Evolutionary conservation across 805 yeast species (phyloP).

Genomic region (Sugiyamaella lignohabitans): DNA sequence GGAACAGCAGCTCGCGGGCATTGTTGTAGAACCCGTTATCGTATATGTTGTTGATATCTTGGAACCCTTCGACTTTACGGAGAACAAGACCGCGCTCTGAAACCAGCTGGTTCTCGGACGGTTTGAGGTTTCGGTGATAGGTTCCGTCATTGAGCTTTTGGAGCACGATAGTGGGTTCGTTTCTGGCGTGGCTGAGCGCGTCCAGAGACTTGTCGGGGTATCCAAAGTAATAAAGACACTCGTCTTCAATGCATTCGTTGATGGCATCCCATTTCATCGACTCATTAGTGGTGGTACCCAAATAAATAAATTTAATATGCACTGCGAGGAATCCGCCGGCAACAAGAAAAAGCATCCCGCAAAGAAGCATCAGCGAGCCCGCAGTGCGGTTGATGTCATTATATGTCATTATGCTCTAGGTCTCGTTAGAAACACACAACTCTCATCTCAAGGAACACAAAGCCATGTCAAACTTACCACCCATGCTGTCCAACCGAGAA

Average conservation of each 20-base stretch:
- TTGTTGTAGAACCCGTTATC: constrained; percentile 31
- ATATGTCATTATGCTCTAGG: neutral
- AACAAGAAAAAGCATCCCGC: constrained; percentile 40
- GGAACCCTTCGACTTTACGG: constrained; percentile 21
- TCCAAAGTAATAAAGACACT: constrained; percentile 32
- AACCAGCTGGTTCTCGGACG: constrained; percentile 25
- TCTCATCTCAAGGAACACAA: neutral
- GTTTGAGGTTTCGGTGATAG: constrained; percentile 26
- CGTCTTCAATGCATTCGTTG: constrained; percentile 43
- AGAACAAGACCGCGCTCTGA: constrained; percentile 19
- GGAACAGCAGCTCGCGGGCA: constrained; percentile 15
- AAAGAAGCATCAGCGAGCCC: constrained; percentile 39
- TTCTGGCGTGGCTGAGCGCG: constrained; percentile 7
- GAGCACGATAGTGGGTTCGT: constrained; percentile 24
- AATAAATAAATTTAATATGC: constrained; percentile 46
- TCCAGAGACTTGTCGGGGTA: constrained; percentile 11
- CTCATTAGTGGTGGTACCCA: constrained; percentile 75
- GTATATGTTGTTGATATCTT: constrained; percentile 35
- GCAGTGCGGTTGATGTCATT: constrained; percentile 21
- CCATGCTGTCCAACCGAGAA: neutral
- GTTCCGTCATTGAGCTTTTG: constrained; percentile 22
- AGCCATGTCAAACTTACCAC: neutral
- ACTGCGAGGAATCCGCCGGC: constrained; percentile 38
- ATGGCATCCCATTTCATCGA: constrained; percentile 63
- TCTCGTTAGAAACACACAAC: neutral